Evolutionary conservation across 2,329 filamentous ascomycete genomes (phyloP), one percentile per base, ranked within the genome.

Genomic region (Paecilomyces sp.): DNA sequence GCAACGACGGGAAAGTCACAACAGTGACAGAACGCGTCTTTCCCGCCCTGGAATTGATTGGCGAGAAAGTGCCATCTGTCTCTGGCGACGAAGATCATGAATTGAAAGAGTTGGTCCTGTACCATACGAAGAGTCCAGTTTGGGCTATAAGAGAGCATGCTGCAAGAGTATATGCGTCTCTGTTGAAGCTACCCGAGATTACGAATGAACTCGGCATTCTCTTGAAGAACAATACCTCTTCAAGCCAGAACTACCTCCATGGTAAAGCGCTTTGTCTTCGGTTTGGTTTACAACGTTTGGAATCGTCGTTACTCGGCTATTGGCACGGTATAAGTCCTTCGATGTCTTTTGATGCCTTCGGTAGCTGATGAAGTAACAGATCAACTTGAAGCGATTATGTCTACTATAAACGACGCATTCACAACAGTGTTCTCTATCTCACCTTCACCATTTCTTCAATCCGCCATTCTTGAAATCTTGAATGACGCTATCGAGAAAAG

Each of bases 141-240:
- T 80, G 77, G 78, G 73, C 75, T 12, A 74, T 80, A 31, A 70
- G 78, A 59, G 78, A 80, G 57, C 77, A 79, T 57, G 76, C 78
- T 18, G 77, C 78, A 18, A 71, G 76, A 54, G 74, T 76, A 12
- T 77, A 76, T 64, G 74, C 74, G 3, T 76, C 74, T 8, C 61
- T 78, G 2, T 56, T 77, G 34, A 70, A 67, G 18, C 67, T 68
- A 33, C 60, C 64, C 1, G 63, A 74, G 15, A 74, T 77, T 36
- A 60, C 76, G 0, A 54, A 64, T 4, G 69, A 68, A 12, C 61
- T 73, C n/a, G 60, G 63, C 11, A 30, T 62, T 8, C 63, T 77
- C 18, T 61, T 73, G 15, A 54, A 62, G 7, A 47, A 57, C 9
- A 59, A 69, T 0, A 56, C 63, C 3, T 59, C 63, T 6, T 36